Base-by-base conservation (phyloP, 805 yeast genomes). In the Teunomyces atbi region DNA sequence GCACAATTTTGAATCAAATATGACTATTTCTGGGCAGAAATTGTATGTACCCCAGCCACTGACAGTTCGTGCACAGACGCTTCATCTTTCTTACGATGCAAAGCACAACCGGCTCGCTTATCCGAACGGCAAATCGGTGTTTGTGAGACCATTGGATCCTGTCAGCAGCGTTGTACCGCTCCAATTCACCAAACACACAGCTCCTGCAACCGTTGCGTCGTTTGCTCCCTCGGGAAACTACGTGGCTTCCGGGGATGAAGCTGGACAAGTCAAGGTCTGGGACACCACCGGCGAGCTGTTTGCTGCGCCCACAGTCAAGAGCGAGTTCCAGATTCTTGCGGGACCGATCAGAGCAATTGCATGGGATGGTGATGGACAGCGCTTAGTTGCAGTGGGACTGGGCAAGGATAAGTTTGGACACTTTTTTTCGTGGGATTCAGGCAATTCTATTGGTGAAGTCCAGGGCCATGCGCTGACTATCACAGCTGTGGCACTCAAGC, bases 381-480 rank as follows among this genome's bases (percentile, higher is more conserved):
- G 99, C 55, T 71, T 94, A 44, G 88, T 94, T 60, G 96, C 96
- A 1, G 98, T 91, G 8, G 99, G 99, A 45, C 85, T 87, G 55
- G 99, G 98, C 42, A 85, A 85, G 54, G 97, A 90, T 56, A 78
- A 86, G 50, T 91, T 81, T 60, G 99, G 98, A 5, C 96, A 86
- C 55, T 90, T 95, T 52, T 89, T 92, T 64, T 82, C 96, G 6
- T 86, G 86, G 79, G 99, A 94, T 61, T 79, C 96, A 1, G 99
- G 99, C 50, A 94, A 94, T 66, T 82, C 97, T n/a, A 83, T 94
- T 37, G 99, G 99, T 45, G 98, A 94, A 61, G 84, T 92, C 57
- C 83, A 90, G 41, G 99, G 99, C 19, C 99, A 94, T 62, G 78
- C 92, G 13, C 83, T 89, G 20, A 81, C 79, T 40, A 81, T 92